phyloP scores from a whole-genome alignment of 176 grass and related monocot species.

The Oropetium thomaeum region DNA sequence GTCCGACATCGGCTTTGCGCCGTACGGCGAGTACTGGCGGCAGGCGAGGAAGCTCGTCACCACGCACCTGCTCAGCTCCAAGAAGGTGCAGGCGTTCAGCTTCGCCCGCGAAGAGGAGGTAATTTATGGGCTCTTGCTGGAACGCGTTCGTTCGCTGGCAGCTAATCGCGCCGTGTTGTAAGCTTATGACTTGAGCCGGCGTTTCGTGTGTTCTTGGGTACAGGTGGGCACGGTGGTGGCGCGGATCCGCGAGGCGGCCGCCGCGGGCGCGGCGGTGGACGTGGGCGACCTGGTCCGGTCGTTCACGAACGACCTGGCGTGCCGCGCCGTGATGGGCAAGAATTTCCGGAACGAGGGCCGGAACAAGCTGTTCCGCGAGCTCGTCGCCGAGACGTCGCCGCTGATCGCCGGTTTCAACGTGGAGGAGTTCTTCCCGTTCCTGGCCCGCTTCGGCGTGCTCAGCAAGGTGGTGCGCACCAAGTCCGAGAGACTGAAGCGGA shows the following conservation, averaged over 20 bases:
- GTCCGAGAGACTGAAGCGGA: background rate
- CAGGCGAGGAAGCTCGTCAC: slow-evolving; percentile 35
- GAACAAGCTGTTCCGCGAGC: slow-evolving; percentile 5
- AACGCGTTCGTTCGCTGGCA: too few species aligned
- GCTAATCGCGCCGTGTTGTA: too few species aligned
- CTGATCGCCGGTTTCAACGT: slow-evolving; percentile 12
- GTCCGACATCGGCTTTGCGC: slow-evolving; percentile 38
- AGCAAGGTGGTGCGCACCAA: background rate
- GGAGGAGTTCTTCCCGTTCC: slow-evolving; percentile 35
- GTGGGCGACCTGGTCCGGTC: slow-evolving; percentile 1
- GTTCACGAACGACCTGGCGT: slow-evolving; percentile 28
- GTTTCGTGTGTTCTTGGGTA: too few species aligned
- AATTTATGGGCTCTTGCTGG: too few species aligned
- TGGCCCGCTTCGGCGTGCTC: slow-evolving; percentile 15
- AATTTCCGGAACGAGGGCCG: background rate
- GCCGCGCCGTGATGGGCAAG: slow-evolving; percentile 34
- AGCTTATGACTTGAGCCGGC: too few species aligned
- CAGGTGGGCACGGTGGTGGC: background rate
- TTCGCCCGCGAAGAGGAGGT: slow-evolving; percentile 2
- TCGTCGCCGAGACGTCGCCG: background rate
- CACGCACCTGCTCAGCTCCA: slow-evolving; percentile 34
- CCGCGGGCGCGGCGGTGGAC: background rate
- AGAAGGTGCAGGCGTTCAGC: background rate
- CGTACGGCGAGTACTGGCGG: slow-evolving; percentile 42
- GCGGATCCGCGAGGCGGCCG: background rate